These are phyloP conservation scores for Metschnikowia reukaufii DNA, from an alignment of 805 yeast species.

Conservation along the genomic window DNA sequence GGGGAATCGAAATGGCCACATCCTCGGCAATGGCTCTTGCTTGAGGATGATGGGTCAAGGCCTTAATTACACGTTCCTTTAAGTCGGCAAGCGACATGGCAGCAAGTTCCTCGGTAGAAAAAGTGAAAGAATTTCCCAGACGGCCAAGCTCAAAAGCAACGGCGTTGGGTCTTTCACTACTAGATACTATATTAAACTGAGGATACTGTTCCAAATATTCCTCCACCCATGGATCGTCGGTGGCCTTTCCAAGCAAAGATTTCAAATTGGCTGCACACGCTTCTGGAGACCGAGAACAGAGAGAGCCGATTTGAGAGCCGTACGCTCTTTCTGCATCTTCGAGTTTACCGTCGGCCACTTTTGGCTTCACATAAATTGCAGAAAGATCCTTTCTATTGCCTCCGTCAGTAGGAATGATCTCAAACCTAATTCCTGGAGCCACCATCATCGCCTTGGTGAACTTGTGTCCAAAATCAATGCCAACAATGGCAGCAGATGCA, in stretches of 20 bases:
- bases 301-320: slow-evolving; percentile 72
- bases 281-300: slow-evolving; percentile 72
- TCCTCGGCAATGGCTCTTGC: slow-evolving; percentile 56
- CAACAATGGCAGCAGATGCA: slow-evolving; percentile 65
- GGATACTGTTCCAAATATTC: slow-evolving; percentile 57
- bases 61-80: slow-evolving; percentile 59
- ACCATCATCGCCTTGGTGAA: slow-evolving; percentile 83
- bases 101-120: slow-evolving; percentile 69
- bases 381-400: slow-evolving; percentile 87
- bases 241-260: slow-evolving; percentile 63
- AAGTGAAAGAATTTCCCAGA: slow-evolving; percentile 29
- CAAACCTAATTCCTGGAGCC: slow-evolving; percentile 88
- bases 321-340: slow-evolving; percentile 66
- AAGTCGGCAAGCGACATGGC: slow-evolving; percentile 81
- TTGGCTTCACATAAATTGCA: slow-evolving; percentile 64
- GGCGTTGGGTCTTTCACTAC: slow-evolving; percentile 44
- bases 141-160: slow-evolving; percentile 55
- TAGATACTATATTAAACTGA: slow-evolving; percentile 51
- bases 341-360: slow-evolving; percentile 24
- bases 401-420: slow-evolving; percentile 84
- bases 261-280: slow-evolving; percentile 68
- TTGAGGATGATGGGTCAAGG: slow-evolving; percentile 52
- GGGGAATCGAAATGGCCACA: slow-evolving; percentile 76
- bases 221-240: slow-evolving; percentile 46
- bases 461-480: slow-evolving; percentile 87